Evolutionary conservation across 805 yeast species (phyloP), one percentile per base, ranked within the genome.

Genomic region (Wickerhamiella qilinensis): DNA sequence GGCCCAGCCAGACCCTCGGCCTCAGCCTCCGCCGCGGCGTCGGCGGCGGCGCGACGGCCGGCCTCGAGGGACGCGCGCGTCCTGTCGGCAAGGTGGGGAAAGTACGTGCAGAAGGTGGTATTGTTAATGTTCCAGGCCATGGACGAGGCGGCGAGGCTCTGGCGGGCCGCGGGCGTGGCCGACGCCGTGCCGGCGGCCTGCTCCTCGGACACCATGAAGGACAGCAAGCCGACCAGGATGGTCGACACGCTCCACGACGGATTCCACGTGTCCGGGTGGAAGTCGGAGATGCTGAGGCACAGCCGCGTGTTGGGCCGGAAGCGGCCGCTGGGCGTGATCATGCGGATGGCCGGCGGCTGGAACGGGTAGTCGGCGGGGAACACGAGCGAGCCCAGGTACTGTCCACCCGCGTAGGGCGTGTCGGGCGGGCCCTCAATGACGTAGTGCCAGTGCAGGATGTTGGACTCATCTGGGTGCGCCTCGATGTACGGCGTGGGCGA

Each of bases 221-320:
- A 80, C 47, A 84, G 62, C 31, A 84, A 58, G 0, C 94, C 94
- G 8, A 75, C 80, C 48, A 84, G 64, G n/a, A 84, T 84, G 0
- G 94, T 83, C 15, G 81, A 65, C 16, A 83, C 94, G 34, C 84
- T 75, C 94, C 94, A 84, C 12, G 91, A 83, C 2, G 94, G 94
- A 56, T 84, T 84, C 94, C 94, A 84, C 1, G 77, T 63, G 55
- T 83, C 91, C 3, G 93, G 93, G 50, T 84, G 94, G 57, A 71
- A 84, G 58, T 84, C 94, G 55, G 86, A 76, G 84, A 84, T 83
- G 17, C 81, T 73, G 33, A 84, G 62, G 60, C 94, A 84, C 30
- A 84, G 64, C 39, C 93, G 64, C 3, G 85, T 72, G 54, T 80
- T 79, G 37, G 81, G 72, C 44, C 73, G 71, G 53, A 84, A 84